These are phyloP conservation scores for Talaromyces marneffei DNA, from an alignment of 2,329 filamentous ascomycete genomes.

Conservation along the genomic window DNA sequence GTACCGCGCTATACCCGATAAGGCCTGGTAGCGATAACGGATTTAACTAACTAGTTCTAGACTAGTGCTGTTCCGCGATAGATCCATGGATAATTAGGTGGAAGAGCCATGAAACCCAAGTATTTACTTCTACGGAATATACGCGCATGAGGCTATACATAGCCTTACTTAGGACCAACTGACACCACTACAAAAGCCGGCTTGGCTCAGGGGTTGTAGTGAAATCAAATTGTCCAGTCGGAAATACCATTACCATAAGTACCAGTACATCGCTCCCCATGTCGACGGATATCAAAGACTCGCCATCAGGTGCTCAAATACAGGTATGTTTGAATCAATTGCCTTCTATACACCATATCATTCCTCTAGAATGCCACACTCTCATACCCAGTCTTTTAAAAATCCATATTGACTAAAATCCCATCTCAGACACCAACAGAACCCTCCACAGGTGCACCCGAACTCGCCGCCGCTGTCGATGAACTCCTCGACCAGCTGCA, in stretches of 20 bases:
- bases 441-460: constrained; percentile 26
- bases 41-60: neutral
- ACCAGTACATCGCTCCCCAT: neutral
- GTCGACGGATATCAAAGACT: constrained; percentile 12
- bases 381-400: neutral
- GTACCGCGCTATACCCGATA: constrained; percentile 11
- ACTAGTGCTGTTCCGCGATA: neutral
- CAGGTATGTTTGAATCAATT: neutral
- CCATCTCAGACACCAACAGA: constrained; percentile 11
- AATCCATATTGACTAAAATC: neutral
- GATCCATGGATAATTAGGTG: constrained; percentile 2
- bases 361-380: neutral
- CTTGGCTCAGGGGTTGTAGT: neutral
- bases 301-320: neutral
- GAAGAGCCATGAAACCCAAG: neutral
- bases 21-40: constrained; percentile 12
- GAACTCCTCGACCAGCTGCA: constrained; percentile 79
- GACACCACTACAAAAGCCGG: neutral
- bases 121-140: neutral
- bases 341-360: neutral
- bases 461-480: constrained; percentile 74
- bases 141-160: neutral
- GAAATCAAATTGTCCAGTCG: neutral
- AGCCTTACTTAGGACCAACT: too few species aligned
- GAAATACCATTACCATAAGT: neutral